phyloP scores from a whole-genome alignment of 805 yeast genomes.

The Kodamaea kakaduensis region DNA sequence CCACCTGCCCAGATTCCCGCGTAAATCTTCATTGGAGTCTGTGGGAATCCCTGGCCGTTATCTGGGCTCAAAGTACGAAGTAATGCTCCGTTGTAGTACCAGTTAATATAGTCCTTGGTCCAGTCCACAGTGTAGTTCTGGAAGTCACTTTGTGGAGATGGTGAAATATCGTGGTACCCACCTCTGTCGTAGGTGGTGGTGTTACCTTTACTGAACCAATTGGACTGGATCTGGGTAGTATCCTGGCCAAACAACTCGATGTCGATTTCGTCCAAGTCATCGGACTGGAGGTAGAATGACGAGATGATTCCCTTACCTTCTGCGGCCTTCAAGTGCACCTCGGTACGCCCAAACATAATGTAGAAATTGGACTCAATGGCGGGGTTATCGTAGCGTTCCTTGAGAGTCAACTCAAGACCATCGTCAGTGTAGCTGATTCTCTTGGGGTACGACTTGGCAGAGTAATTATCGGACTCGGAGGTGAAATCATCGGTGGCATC shows the following conservation, averaged over 20 bases:
- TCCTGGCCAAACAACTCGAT: slow-evolving; percentile 86
- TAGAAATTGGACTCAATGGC: slow-evolving; percentile 72
- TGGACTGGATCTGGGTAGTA: slow-evolving; percentile 66
- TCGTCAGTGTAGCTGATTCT: slow-evolving; percentile 18
- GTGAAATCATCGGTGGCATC: slow-evolving; percentile 51
- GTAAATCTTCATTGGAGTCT: slow-evolving; percentile 15
- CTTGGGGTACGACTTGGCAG: slow-evolving; percentile 35
- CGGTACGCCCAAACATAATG: slow-evolving; percentile 85
- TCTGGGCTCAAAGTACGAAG: slow-evolving; percentile 12
- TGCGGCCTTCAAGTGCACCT: slow-evolving; percentile 67
- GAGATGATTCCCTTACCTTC: slow-evolving; percentile 77
- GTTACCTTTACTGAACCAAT: slow-evolving; percentile 78
- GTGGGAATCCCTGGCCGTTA: slow-evolving; percentile 16
- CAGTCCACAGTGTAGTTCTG: slow-evolving; percentile 16
- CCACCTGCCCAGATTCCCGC: slow-evolving; percentile 51
- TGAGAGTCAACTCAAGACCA: slow-evolving; percentile 63
- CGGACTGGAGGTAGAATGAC: slow-evolving; percentile 73
- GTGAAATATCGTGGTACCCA: slow-evolving; percentile 11
- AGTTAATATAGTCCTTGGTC: slow-evolving; percentile 13
- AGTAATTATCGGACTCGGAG: slow-evolving; percentile 41
- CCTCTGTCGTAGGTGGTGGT: slow-evolving; percentile 60
- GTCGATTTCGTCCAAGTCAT: slow-evolving; percentile 88
- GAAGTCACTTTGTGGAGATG: slow-evolving; percentile 13
- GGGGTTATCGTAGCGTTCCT: slow-evolving; percentile 71
- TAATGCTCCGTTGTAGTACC: slow-evolving; percentile 12